Evolutionary conservation across 2,329 filamentous ascomycete species (phyloP), one percentile per base, ranked within the genome.

Genomic region (Rosellinia necatrix): DNA sequence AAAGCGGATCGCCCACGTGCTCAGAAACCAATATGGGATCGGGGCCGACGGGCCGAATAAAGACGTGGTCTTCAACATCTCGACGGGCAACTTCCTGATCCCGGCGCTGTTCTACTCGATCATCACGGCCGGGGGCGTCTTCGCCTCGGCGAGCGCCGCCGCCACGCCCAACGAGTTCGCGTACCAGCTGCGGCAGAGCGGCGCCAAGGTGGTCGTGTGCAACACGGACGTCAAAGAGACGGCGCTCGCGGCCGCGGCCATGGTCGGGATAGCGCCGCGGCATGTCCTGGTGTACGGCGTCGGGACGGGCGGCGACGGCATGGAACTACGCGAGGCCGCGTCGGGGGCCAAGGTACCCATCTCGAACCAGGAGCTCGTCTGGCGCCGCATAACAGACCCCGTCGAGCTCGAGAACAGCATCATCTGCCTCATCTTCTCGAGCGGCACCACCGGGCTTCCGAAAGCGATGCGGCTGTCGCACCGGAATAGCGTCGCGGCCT

Each of bases 371-470:
- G 69, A 71, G 32, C 69, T 85, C 2, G 68, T 75, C 9, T 88
- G 85, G 85, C 65, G 71, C 30, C 74, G 71, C 21, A 78, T 87
- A 37, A 83, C 81, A 0, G 77, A 86, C 64, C 69, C 69, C 0
- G 49, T 70, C 1, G 70, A 72, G 35, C 71, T 88, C 2, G 70
- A 71, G 32, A 64, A 70, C 17, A 75, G 71, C 47, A 71, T 71
- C 13, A 69, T 74, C n/a, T 78, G 74, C 54, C 68, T 80, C 6
- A 58, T 79, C 17, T 80, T 79, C 61, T 79, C 76, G 29, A 79
- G 76, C 35, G 78, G 78, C 21, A 81, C 78, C 0, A 80, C 78
- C 0, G 78, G 78, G 2, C 58, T 76, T 4, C 78, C 78, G 10
- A 81, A 81, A 63, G 78, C 76, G 8, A 76, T 79, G 56, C 66